These are phyloP conservation scores for Ballota nigra DNA, from an alignment of 257 asterid species.

Conservation along the genomic window DNA sequence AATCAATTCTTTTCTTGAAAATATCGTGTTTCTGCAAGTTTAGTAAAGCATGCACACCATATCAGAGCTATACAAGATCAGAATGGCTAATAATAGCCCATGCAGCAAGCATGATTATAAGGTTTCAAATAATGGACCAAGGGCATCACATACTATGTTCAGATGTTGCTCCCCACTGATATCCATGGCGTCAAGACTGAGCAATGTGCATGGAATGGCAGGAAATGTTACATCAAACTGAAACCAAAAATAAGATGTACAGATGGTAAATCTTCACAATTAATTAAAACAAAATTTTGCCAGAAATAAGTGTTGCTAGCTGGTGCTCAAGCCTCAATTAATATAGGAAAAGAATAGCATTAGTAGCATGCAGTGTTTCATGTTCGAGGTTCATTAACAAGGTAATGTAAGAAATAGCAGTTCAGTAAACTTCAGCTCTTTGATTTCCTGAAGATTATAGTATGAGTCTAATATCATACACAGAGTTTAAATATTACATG, in stretches of 20 bases:
- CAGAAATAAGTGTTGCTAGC: neutral
- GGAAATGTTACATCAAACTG: slow-evolving; percentile 99
- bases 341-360: neutral
- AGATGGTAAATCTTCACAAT: slow-evolving; percentile 18
- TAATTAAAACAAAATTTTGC: slow-evolving; percentile 8
- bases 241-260: slow-evolving; percentile 24
- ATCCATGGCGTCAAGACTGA: slow-evolving; percentile 97
- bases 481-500: slow-evolving; percentile 16
- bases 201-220: slow-evolving; percentile 74
- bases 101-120: slow-evolving; percentile 13
- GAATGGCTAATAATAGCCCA: slow-evolving; percentile 7
- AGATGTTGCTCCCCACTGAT: slow-evolving; percentile 97
- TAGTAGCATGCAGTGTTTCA: neutral
- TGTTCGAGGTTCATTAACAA: slow-evolving; percentile 1
- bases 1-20: slow-evolving; percentile 85
- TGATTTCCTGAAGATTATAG: neutral
- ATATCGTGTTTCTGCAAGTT: slow-evolving; percentile 86
- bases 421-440: slow-evolving; percentile 3
- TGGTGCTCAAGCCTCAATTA: slow-evolving; percentile 9
- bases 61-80: slow-evolving; percentile 9
- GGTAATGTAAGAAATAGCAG: neutral
- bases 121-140: neutral
- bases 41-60: slow-evolving; percentile 6
- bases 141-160: slow-evolving; percentile 67
- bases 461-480: neutral